phyloP scores from a whole-genome alignment of 1,284 basidiomycete species.

The Rhodotorula sp. region DNA sequence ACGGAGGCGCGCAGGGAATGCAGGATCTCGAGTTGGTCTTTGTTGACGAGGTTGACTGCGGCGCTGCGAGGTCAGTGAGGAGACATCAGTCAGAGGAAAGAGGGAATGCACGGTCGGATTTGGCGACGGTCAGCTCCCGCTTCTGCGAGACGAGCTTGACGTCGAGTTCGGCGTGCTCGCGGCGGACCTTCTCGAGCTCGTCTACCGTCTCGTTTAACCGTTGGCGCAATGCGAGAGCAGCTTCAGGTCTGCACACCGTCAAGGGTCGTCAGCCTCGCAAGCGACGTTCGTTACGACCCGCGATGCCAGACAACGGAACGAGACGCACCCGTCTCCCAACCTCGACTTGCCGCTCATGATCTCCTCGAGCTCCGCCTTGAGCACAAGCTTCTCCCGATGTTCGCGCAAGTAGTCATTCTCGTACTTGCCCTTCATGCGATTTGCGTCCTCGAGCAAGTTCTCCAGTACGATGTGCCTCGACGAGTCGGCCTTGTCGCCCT shows the following conservation, averaged over 20 bases:
- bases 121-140: constrained; percentile 75
- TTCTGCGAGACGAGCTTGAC: constrained; percentile 65
- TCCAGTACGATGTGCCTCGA: constrained; percentile 77
- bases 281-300: background rate
- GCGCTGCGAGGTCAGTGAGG: background rate
- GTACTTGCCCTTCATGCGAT: constrained; percentile 81
- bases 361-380: constrained; percentile 80
- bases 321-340: constrained; percentile 70
- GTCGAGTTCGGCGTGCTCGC: constrained; percentile 67
- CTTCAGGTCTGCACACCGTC: constrained; percentile 62
- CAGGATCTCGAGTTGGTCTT: constrained; percentile 59
- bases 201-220: constrained; percentile 83
- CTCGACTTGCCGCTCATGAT: constrained; percentile 75
- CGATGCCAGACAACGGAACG: background rate
- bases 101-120: constrained; percentile 70
- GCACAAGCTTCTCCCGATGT: constrained; percentile 75
- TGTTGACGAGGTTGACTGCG: constrained; percentile 75
- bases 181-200: constrained; percentile 69
- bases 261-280: constrained; percentile 13
- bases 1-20: constrained; percentile 79
- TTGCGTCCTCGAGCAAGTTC: constrained; percentile 85
- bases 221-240: constrained; percentile 79
- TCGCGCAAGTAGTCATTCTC: constrained; percentile 82
- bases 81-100: background rate
- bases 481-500: constrained; percentile 69